A percentile compares a stretch with the other conserved stretches of the same genome.
phyloP scores from a whole-genome alignment of 768 basidiomycete genomes.

The Rhizopogon salebrosus region DNA sequence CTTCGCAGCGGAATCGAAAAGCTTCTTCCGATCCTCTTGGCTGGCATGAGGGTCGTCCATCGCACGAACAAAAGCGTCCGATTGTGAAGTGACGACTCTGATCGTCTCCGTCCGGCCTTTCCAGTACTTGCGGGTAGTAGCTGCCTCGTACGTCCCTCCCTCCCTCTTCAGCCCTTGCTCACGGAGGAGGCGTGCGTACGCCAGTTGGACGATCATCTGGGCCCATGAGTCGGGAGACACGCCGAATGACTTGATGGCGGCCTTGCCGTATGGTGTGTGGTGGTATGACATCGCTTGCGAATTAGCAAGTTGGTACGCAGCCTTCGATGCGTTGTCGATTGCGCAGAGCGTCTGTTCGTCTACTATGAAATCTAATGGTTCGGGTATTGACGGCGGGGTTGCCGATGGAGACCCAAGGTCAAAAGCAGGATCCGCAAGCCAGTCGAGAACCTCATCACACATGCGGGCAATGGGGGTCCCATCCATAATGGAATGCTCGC shows the following conservation, averaged over 20 bases:
- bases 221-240: conserved; percentile 95
- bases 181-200: conserved; percentile 65
- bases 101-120: conserved; percentile 96
- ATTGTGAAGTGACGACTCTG: conserved; percentile 71
- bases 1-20: conserved; percentile 58
- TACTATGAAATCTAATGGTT: conserved; percentile 53
- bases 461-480: conserved; percentile 77
- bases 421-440: conserved; percentile 55
- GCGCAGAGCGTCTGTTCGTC: conserved; percentile 35
- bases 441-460: conserved; percentile 63
- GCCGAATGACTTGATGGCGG: conserved; percentile 77
- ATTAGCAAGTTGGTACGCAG: conserved; percentile 52
- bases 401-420: conserved; percentile 45
- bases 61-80: conserved; percentile 68
- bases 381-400: conserved; percentile 27
- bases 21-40: conserved; percentile 38
- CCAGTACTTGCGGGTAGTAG: conserved; percentile 81
- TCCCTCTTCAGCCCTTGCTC: conserved; percentile 14
- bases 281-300: conserved; percentile 60
- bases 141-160: conserved; percentile 92
- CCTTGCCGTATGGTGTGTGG: conserved; percentile 78
- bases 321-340: conserved; percentile 51
- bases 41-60: conserved; percentile 53
- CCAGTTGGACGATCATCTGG: conserved; percentile 88
- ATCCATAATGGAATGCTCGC: conserved; percentile 91